Evolutionary conservation across 1,284 basidiomycete genomes (phyloP).

Genomic region (Chiua sp.): DNA sequence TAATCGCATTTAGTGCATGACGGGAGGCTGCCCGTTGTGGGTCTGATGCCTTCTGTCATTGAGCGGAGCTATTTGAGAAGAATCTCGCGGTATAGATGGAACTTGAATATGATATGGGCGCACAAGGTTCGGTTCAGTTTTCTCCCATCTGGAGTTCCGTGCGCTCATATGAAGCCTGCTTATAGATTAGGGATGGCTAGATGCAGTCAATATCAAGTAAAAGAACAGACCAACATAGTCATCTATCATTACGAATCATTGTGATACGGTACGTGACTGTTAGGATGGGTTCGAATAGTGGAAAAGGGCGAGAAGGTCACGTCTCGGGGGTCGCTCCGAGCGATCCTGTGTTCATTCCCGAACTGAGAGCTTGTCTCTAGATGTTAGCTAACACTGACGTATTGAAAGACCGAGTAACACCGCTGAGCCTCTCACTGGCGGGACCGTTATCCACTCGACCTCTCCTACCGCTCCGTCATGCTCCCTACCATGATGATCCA

Average conservation of each 20-base stretch:
- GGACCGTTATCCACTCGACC: too few relatives aligned
- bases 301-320: too few relatives aligned
- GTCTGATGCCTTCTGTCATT: constrained; percentile 10
- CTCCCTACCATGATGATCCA: too few relatives aligned
- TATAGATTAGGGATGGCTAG: constrained; percentile 95
- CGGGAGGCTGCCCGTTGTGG: constrained; percentile 39
- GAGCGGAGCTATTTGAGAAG: constrained; percentile 87
- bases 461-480: too few relatives aligned
- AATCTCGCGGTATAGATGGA: constrained; percentile 92
- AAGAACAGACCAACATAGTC: constrained; percentile 79
- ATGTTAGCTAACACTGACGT: too few relatives aligned
- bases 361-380: too few relatives aligned
- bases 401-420: too few relatives aligned
- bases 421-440: too few relatives aligned
- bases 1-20: constrained; percentile 90
- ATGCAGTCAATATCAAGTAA: constrained; percentile 83
- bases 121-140: constrained; percentile 75
- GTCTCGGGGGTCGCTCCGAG: too few relatives aligned
- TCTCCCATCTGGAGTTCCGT: neutral
- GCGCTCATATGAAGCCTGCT: constrained; percentile 2
- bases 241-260: constrained; percentile 93
- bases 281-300: too few relatives aligned
- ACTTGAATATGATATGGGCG: constrained; percentile 99
- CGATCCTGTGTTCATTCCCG: too few relatives aligned
- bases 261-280: constrained; percentile 59